phyloP scores from a whole-genome alignment of 1,284 basidiomycete species.

The Afroboletus lepidellus region DNA sequence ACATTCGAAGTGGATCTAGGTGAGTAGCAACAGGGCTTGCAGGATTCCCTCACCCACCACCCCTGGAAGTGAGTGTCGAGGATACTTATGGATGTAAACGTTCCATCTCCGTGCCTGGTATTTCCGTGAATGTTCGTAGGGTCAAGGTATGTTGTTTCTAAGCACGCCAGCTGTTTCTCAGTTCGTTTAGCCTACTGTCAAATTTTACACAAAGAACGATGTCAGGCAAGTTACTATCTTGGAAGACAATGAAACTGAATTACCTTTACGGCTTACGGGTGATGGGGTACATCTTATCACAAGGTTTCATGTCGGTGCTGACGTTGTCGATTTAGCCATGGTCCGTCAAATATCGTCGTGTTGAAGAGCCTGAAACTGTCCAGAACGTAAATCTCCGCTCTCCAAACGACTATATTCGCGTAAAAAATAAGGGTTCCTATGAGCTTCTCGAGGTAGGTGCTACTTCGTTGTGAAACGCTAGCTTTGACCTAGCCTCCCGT shows the following conservation, averaged over 20 bases:
- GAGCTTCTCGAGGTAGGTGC: slow-evolving; percentile 64
- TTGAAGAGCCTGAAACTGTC: slow-evolving; percentile 46
- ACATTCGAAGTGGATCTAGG: slow-evolving; percentile 79
- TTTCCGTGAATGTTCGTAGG: slow-evolving; percentile 88
- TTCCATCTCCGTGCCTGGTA: slow-evolving; percentile 70
- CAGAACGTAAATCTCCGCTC: slow-evolving; percentile 51
- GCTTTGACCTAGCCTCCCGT: slow-evolving; percentile 4
- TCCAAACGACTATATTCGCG: slow-evolving; percentile 71
- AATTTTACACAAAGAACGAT: slow-evolving; percentile 70
- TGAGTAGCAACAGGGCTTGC: slow-evolving; percentile 32
- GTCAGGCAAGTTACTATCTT: slow-evolving; percentile 65
- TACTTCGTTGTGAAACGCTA: neutral
- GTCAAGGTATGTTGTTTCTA: slow-evolving; percentile 55
- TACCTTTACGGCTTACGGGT: slow-evolving; percentile 84
- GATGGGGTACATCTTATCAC: slow-evolving; percentile 62
- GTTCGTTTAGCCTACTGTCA: slow-evolving; percentile 69
- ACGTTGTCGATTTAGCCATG: slow-evolving; percentile 60
- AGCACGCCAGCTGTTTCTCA: neutral
- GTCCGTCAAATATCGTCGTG: slow-evolving; percentile 72
- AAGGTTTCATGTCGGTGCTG: slow-evolving; percentile 5
- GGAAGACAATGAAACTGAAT: slow-evolving; percentile 70
- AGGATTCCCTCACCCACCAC: slow-evolving; percentile 1
- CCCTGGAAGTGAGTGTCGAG: slow-evolving; percentile 69
- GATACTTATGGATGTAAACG: slow-evolving; percentile 89
- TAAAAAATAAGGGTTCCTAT: slow-evolving; percentile 74